phyloP scores from a whole-genome alignment of 306 rosid species.

The Trifolium subterraneum region DNA sequence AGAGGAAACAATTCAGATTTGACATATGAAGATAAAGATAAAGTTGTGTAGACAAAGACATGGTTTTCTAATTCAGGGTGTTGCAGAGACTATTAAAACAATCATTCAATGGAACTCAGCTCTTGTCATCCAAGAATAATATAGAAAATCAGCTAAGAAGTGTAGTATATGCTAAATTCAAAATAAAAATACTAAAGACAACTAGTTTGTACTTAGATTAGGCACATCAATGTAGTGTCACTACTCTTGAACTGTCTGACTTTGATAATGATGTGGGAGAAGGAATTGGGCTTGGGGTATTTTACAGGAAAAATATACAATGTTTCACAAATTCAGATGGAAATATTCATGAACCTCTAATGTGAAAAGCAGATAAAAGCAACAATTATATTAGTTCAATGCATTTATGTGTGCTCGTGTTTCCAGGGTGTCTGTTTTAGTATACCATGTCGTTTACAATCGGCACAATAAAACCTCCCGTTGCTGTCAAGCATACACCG shows the following conservation, averaged over 20 bases:
- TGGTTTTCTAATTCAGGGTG: constrained; percentile 10
- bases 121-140: not conserved
- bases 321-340: constrained; percentile 21
- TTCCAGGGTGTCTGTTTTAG: constrained; percentile 2
- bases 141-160: constrained; percentile 11
- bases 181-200: not conserved
- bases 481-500: constrained; percentile 19
- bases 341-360: not conserved
- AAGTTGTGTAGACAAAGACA: constrained; percentile 24
- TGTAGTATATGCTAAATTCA: not conserved
- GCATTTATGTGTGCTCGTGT: constrained; percentile 20
- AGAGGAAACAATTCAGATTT: constrained; percentile 29
- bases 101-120: constrained; percentile 1
- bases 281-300: not conserved
- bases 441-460: constrained; percentile 7
- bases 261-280: not conserved
- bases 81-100: not conserved
- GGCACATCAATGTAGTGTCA: not conserved
- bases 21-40: constrained; percentile 4
- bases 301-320: constrained; percentile 20
- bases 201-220: not conserved
- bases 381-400: not conserved
- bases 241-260: not conserved
- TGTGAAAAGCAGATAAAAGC: constrained; percentile 9
- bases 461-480: constrained; percentile 13